These are phyloP conservation scores for Psilocybe subaeruginosa DNA, from an alignment of 768 basidiomycete genomes.

Conservation along the genomic window DNA sequence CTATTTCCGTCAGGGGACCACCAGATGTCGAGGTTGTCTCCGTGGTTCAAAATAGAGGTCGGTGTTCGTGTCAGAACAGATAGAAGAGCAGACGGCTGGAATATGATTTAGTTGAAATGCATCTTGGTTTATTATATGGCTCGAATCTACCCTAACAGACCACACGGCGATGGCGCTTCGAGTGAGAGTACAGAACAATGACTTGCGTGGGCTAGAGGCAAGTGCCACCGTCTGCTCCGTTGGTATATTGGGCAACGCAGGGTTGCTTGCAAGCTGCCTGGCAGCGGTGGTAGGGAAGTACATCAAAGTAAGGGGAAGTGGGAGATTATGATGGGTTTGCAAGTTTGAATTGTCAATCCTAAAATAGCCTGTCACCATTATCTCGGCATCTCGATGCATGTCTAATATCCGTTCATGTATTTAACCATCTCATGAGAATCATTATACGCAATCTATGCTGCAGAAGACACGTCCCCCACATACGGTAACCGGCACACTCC, in stretches of 20 bases:
- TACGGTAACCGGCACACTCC: neutral
- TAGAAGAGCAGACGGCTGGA: conserved; percentile 70
- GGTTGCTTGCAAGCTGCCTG: conserved; percentile 68
- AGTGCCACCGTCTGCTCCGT: conserved; percentile 62
- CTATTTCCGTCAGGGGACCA: conserved; percentile 86
- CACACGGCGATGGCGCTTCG: conserved; percentile 73
- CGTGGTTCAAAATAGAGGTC: conserved; percentile 80
- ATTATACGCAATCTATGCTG: neutral
- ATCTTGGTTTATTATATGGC: neutral
- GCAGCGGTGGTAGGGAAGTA: conserved; percentile 88
- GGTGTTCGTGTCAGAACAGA: conserved; percentile 78
- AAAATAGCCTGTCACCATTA: conserved; percentile 16
- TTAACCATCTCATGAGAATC: neutral
- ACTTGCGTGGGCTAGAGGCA: conserved; percentile 69
- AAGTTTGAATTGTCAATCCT: conserved; percentile 5
- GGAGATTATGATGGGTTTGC: neutral
- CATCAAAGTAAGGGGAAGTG: conserved; percentile 46
- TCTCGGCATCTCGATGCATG: conserved; percentile 7
- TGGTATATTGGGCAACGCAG: conserved; percentile 65
- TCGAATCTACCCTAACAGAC: conserved; percentile 63
- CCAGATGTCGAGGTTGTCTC: conserved; percentile 71
- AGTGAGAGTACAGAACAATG: conserved; percentile 80
- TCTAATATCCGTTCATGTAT: conserved; percentile 12
- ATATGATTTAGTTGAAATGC: neutral
- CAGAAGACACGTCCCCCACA: neutral